Percentiles rank a stretch among this genome's conserved stretches.
Evolutionary conservation across 345 rosid species (phyloP).

Genomic region (Euclidium syriacum): DNA sequence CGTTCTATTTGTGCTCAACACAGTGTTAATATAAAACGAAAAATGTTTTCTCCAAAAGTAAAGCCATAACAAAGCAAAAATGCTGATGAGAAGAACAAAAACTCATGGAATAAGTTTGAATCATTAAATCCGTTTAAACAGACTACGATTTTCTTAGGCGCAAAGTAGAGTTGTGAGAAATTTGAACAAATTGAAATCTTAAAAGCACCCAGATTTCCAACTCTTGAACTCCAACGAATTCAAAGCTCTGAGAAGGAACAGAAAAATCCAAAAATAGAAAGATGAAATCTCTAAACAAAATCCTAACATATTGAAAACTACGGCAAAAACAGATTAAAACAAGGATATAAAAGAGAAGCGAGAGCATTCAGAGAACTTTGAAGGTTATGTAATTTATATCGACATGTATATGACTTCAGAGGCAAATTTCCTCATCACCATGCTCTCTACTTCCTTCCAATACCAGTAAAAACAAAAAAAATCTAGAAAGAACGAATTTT

Average conservation of each 20-base stretch:
- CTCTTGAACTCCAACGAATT: neutral
- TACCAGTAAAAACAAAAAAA: neutral
- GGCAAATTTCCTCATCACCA: conserved; percentile 27
- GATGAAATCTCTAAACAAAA: neutral
- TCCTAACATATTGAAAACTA: neutral
- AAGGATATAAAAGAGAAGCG: neutral
- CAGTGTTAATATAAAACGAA: neutral
- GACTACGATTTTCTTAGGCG: conserved; percentile 35
- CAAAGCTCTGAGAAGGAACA: neutral
- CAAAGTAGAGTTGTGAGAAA: neutral
- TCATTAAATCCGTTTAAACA: conserved; percentile 17
- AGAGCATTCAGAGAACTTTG: conserved; percentile 40
- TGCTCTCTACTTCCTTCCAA: conserved; percentile 12
- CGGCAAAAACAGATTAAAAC: neutral
- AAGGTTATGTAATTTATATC: conserved; percentile 28
- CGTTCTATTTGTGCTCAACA: too few relatives aligned
- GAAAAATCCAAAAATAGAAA: too few relatives aligned
- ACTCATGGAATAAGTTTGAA: conserved; percentile 23
- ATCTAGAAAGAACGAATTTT: neutral
- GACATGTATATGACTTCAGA: conserved; percentile 28
- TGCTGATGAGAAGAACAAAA: neutral
- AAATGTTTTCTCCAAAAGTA: neutral
- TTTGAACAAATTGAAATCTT: too few relatives aligned
- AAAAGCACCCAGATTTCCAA: too few relatives aligned
- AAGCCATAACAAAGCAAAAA: neutral